phyloP scores from a whole-genome alignment of 148 eudicot genomes.

The Rhododendron molle region DNA sequence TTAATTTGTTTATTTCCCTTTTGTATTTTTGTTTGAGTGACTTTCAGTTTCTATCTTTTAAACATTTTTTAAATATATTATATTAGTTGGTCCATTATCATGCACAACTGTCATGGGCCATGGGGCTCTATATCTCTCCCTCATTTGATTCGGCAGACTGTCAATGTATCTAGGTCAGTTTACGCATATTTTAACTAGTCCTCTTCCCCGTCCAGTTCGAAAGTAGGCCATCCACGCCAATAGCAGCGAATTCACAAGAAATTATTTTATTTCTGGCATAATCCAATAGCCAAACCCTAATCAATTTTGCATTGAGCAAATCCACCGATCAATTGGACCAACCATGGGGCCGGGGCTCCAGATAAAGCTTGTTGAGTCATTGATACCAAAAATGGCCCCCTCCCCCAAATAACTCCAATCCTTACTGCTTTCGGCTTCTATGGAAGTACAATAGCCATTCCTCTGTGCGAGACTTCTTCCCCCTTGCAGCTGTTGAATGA shows the following conservation, averaged over 20 bases:
- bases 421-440: neutral
- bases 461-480: neutral
- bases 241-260: neutral
- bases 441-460: neutral
- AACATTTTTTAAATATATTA: neutral
- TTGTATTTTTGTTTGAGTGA: neutral
- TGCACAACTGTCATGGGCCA: slow-evolving; percentile 19
- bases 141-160: no score
- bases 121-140: neutral
- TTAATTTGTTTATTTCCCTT: neutral
- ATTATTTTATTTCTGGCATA: no score
- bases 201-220: no score
- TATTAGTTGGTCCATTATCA: slow-evolving; percentile 11
- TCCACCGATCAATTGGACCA: neutral
- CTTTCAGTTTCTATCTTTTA: neutral
- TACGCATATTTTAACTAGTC: no score
- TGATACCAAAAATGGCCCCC: slow-evolving; percentile 3
- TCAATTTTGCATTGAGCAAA: neutral
- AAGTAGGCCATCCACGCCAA: neutral
- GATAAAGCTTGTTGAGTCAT: neutral
- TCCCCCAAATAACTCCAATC: neutral
- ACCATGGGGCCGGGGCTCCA: neutral
- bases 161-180: fast-evolving
- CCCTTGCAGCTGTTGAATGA: neutral
- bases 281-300: no score